Evolutionary conservation across 1,284 basidiomycete genomes (phyloP).

Genomic region (Porodaedalea pini): DNA sequence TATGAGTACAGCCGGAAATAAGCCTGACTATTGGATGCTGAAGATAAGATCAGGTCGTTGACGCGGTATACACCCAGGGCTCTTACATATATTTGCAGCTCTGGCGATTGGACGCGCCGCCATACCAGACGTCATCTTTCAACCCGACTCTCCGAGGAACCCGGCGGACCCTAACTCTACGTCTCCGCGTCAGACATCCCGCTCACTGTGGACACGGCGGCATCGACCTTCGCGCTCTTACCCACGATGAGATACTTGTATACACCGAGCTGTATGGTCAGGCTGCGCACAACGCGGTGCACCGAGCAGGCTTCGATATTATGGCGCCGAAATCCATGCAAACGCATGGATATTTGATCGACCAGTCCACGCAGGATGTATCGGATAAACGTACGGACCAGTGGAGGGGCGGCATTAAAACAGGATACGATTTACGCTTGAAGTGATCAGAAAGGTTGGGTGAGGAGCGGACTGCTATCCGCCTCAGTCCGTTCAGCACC

Average conservation of each 20-base stretch:
- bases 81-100: slow-evolving; percentile 41
- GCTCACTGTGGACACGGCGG: slow-evolving; percentile 32
- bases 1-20: slow-evolving; percentile 22
- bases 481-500: slow-evolving; percentile 50
- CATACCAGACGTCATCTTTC: slow-evolving; percentile 25
- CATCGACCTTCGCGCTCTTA: slow-evolving; percentile 25
- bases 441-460: slow-evolving; percentile 44
- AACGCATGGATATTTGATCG: slow-evolving; percentile 40
- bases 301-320: slow-evolving; percentile 45
- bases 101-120: slow-evolving; percentile 43
- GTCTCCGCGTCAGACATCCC: slow-evolving; percentile 40
- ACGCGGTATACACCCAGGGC: slow-evolving; percentile 40
- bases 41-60: slow-evolving; percentile 27
- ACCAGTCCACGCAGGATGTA: slow-evolving; percentile 38
- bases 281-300: slow-evolving; percentile 24
- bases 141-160: slow-evolving; percentile 25
- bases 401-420: slow-evolving; percentile 59
- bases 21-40: background rate
- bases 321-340: slow-evolving; percentile 40
- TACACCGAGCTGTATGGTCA: slow-evolving; percentile 13
- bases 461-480: slow-evolving; percentile 41
- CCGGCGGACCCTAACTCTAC: slow-evolving; percentile 33
- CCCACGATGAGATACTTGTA: slow-evolving; percentile 19
- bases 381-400: slow-evolving; percentile 55
- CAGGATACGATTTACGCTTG: slow-evolving; percentile 46